Evolutionary conservation across 2,329 filamentous ascomycete genomes (phyloP), one percentile per base, ranked within the genome.

Genomic region (Trichophyton equinum): DNA sequence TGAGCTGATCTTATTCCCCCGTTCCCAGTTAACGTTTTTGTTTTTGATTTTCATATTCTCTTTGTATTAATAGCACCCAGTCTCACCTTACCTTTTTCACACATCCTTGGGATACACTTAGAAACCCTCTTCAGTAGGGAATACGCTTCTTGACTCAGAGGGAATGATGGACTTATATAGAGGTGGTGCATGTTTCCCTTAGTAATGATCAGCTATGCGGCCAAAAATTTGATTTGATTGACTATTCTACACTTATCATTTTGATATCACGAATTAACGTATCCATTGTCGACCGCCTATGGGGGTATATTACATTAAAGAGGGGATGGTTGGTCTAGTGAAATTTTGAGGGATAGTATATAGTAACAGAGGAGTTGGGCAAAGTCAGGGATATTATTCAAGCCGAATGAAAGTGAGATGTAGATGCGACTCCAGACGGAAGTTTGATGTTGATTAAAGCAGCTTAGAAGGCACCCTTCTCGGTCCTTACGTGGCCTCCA

Each of bases 401-500:
- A 20, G 47, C 13, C 13, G 9, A 33, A 38, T 36, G 8, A 6
- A 11, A 55, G 51, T n/a, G 33, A 13, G 27, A 13, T 22, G 44
- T 20, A 36, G 25, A 27, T 11, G 20, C 13, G 5, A 13, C 8
- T 51, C 27, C 13, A 33, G 27, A 1, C 3, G n/a, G 27, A 38
- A 38, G 33, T 4, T 13, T 11, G 0, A 13, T 4, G 8, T 13
- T 38, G 8, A 13, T 6, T 33, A n/a, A 8, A n/a, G 13, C 27
- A n/a, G 13, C 13, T 55, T 36, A 55, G 18, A 55, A 55, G 30
- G 51, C 51, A 36, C 51, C 51, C 9, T 55, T 55, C 51, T 20
- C 51, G 6, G 51, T 55, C 51, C 51, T 27, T 55, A 55, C 30
- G 22, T 55, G 27, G 1, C 60, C 57, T 57, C 59, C 36, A 30